phyloP scores from a whole-genome alignment of 2,329 filamentous ascomycete genomes.

The Bipolaris cookei region DNA sequence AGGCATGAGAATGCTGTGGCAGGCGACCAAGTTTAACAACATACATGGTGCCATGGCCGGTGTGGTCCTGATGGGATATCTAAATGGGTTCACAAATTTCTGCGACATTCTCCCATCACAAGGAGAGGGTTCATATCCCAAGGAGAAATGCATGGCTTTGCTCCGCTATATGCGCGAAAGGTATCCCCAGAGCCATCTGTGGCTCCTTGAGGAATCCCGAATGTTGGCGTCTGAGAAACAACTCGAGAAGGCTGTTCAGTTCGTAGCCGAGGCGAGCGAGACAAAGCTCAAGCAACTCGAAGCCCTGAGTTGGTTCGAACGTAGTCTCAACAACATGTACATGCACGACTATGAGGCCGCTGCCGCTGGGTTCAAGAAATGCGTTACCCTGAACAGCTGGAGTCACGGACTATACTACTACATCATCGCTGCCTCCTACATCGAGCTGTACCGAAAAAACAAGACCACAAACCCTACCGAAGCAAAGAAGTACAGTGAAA shows the following conservation, averaged over 20 bases:
- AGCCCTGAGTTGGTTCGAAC: constrained; percentile 84
- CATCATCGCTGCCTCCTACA: constrained; percentile 76
- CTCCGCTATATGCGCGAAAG: constrained; percentile 75
- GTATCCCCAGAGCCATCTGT: constrained; percentile 83
- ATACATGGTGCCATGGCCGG: constrained; percentile 92
- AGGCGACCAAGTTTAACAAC: constrained; percentile 82
- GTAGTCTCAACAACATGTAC: constrained; percentile 78
- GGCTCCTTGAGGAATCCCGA: constrained; percentile 86
- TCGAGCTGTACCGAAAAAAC: constrained; percentile 78
- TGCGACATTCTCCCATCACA: constrained; percentile 82
- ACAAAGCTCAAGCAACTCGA: constrained; percentile 87
- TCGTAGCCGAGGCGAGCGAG: constrained; percentile 65
- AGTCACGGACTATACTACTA: constrained; percentile 89
- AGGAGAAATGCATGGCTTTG: constrained; percentile 68
- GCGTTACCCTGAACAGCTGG: constrained; percentile 73
- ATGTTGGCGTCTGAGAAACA: constrained; percentile 71
- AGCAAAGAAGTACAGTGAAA: constrained; percentile 45
- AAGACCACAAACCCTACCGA: constrained; percentile 54
- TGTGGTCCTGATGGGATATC: constrained; percentile 80
- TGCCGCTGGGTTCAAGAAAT: constrained; percentile 72
- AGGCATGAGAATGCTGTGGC: constrained; percentile 87
- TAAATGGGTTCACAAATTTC: constrained; percentile 84
- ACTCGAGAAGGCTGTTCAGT: constrained; percentile 69
- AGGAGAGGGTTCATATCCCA: constrained; percentile 69
- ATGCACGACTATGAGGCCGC: constrained; percentile 77